A percentile compares a stretch with the other conserved stretches of the same genome.
Conservation (phyloP, 805 yeast genomes). For the Starmerella floris region DNA sequence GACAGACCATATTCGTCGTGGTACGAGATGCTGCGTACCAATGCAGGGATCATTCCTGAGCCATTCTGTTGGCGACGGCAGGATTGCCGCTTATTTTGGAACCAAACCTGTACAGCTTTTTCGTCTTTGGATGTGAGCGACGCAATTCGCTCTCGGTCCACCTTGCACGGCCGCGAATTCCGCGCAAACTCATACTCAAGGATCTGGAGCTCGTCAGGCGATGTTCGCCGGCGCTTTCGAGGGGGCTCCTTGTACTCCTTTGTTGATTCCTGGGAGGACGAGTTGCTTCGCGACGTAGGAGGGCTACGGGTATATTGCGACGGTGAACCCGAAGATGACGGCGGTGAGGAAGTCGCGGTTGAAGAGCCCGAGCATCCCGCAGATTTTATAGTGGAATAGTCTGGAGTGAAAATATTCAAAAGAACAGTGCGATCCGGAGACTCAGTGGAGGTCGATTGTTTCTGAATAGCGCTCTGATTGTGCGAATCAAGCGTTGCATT, state of each 20-base stretch:
- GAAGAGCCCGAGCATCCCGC: neutral
- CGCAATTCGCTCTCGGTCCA: conserved; percentile 67
- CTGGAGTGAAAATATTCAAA: neutral
- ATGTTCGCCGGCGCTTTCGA: conserved; percentile 88
- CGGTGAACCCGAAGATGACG: neutral
- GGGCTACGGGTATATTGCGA: neutral
- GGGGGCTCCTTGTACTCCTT: conserved; percentile 48
- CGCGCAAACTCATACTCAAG: conserved; percentile 64
- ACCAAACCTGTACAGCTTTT: conserved; percentile 97
- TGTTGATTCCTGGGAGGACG: neutral
- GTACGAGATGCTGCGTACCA: conserved; percentile 14
- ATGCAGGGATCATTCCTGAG: conserved; percentile 6
- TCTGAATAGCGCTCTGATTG: neutral
- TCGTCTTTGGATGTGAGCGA: conserved; percentile 80
- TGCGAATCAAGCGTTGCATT: too few relatives aligned
- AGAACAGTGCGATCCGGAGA: neutral
- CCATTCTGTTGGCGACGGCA: conserved; percentile 28
- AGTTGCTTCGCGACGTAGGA: neutral
- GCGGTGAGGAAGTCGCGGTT: neutral
- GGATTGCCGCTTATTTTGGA: conserved; percentile 87
- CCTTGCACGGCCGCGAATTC: conserved; percentile 72
- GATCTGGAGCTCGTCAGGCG: conserved; percentile 70
- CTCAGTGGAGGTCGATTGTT: neutral
- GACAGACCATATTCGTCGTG: conserved; percentile 12
- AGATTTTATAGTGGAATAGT: neutral